A percentile compares a stretch with the other conserved stretches of the same genome.
Evolutionary conservation across 495 filamentous ascomycete genomes (phyloP).

Genomic region (Neurospora tetraspora): DNA sequence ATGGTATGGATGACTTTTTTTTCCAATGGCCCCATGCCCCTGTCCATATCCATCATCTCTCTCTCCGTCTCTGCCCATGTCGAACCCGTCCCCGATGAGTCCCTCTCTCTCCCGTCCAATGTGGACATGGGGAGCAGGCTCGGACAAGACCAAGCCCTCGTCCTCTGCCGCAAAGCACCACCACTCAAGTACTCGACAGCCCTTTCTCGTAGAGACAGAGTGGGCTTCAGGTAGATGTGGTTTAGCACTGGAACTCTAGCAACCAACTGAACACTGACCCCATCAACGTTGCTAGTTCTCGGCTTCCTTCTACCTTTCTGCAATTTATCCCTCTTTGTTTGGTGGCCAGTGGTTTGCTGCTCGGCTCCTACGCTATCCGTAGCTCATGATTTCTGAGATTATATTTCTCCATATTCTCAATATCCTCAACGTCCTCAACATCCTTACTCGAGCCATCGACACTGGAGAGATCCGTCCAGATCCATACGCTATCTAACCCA

Average conservation of each 20-base stretch:
- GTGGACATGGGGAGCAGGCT: neutral
- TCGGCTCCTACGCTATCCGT: neutral
- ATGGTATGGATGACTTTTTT: constrained; percentile 1
- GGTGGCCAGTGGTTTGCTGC: neutral
- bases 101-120: neutral
- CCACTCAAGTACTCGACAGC: neutral
- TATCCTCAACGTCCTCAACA: neutral
- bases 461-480: neutral
- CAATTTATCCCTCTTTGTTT: neutral
- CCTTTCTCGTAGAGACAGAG: neutral
- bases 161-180: neutral
- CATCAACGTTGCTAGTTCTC: neutral
- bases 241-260: neutral
- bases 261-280: neutral
- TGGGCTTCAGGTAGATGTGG: neutral
- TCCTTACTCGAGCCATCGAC: neutral
- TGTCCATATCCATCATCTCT: constrained; percentile 3
- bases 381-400: neutral
- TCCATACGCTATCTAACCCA: neutral
- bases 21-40: neutral
- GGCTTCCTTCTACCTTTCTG: neutral
- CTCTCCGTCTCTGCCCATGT: neutral
- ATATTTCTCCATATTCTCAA: neutral
- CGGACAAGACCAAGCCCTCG: neutral
- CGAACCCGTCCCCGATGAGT: neutral